Percentiles rank a stretch among this genome's conserved stretches.
Evolutionary conservation across 441 rosid species (phyloP).

Genomic region (Dalechampia spathulata): DNA sequence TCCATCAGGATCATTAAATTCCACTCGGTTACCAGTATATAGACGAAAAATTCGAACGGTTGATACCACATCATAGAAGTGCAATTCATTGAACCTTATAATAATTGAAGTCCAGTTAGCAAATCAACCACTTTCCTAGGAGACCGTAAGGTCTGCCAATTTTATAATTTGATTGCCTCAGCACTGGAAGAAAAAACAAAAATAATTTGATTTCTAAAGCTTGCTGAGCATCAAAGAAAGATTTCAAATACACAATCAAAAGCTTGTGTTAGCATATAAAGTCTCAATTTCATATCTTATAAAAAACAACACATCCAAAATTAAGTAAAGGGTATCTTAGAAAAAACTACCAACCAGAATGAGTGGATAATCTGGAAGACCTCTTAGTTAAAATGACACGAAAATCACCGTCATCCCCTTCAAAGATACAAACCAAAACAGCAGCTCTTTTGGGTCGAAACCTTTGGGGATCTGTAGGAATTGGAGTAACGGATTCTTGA

Average conservation of each 20-base stretch:
- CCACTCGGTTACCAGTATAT: not conserved
- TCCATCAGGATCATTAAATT: not conserved
- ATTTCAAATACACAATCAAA: not conserved
- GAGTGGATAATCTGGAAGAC: conserved; percentile 61
- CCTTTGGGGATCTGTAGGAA: conserved; percentile 33
- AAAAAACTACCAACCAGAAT: conserved; percentile 48
- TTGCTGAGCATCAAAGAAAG: not conserved
- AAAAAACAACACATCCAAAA: too few relatives aligned
- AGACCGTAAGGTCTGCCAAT: too few relatives aligned
- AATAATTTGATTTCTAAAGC: not conserved
- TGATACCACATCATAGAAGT: too few relatives aligned
- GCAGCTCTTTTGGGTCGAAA: conserved; percentile 80
- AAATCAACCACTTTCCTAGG: too few relatives aligned
- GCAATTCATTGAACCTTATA: too few relatives aligned
- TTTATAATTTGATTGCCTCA: not conserved
- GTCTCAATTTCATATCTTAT: too few relatives aligned
- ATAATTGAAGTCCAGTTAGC: too few relatives aligned
- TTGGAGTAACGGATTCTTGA: conserved; percentile 56
- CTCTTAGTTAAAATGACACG: conserved; percentile 83
- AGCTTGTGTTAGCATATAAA: not conserved
- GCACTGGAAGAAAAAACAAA: not conserved
- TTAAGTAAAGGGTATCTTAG: not conserved
- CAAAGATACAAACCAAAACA: conserved; percentile 73
- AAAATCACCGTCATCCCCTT: conserved; percentile 70
- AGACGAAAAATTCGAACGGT: too few relatives aligned